Conservation (phyloP, 768 basidiomycete species). For the Crepidotus variabilis region DNA sequence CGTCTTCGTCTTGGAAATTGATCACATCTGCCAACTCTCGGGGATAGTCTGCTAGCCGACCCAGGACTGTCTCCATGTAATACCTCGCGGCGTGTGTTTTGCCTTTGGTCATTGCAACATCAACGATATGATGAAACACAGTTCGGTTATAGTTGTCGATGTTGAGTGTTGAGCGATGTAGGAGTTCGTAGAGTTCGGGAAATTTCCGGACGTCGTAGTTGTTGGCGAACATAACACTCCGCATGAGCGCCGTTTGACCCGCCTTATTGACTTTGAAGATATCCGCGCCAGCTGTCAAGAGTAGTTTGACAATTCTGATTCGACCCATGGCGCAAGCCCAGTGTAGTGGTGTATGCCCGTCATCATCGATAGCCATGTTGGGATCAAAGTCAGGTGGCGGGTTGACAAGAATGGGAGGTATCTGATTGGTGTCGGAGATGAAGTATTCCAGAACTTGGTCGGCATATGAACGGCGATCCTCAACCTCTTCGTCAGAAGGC, state of each 20-base stretch:
- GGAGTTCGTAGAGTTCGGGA: conserved; percentile 91
- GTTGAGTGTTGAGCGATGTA: conserved; percentile 97
- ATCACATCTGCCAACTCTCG: conserved; percentile 96
- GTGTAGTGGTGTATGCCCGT: conserved; percentile 94
- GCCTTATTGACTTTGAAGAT: conserved; percentile 96
- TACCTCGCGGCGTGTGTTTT: conserved; percentile 98
- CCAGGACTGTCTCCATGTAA: conserved; percentile 96
- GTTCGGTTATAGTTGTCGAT: conserved; percentile 98
- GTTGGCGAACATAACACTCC: conserved; percentile 98
- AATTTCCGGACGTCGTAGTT: conserved; percentile 99
- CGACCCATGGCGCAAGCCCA: conserved; percentile 99
- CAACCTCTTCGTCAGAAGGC: conserved; percentile 39
- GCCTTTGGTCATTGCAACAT: conserved; percentile 95
- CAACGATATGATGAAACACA: conserved; percentile 96
- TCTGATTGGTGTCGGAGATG: conserved; percentile 92
- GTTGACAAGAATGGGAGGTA: conserved; percentile 80
- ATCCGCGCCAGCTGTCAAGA: conserved; percentile 91
- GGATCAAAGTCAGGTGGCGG: conserved; percentile 93
- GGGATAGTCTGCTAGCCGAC: conserved; percentile 86
- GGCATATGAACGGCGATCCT: conserved; percentile 77
- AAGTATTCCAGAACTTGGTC: conserved; percentile 98
- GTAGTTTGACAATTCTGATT: conserved; percentile 89
- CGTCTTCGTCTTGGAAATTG: conserved; percentile 99
- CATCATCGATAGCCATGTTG: conserved; percentile 96
- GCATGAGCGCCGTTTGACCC: conserved; percentile 97